Evolutionary conservation across 2,329 filamentous ascomycete genomes (phyloP).

Genomic region (Phaeoacremonium minimum): DNA sequence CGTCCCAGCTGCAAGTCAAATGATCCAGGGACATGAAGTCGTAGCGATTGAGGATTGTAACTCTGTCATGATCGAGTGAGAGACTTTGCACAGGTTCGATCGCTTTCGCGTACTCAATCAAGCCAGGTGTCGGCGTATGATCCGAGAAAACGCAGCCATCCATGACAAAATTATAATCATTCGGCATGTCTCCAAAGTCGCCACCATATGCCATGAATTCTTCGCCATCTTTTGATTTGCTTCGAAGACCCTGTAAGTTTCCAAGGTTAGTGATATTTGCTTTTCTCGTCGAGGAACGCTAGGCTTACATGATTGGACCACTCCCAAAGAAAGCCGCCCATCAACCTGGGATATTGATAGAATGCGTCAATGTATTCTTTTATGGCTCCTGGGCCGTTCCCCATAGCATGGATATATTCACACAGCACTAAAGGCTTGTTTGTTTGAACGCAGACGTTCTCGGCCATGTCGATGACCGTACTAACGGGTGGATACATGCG

Average conservation of each 20-base stretch:
- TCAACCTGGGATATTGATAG: constrained; percentile 52
- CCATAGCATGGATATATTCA: constrained; percentile 63
- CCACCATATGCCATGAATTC: constrained; percentile 55
- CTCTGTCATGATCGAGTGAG: constrained; percentile 18
- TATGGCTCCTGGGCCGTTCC: constrained; percentile 67
- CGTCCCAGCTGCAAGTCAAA: constrained; percentile 16
- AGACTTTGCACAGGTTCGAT: constrained; percentile 42
- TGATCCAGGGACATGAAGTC: constrained; percentile 27
- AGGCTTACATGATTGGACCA: constrained; percentile 54
- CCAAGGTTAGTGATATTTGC: no score
- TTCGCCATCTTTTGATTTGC: constrained; percentile 33
- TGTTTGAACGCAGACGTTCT: constrained; percentile 31
- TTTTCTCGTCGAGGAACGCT: background rate
- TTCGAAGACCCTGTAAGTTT: constrained; percentile 36
- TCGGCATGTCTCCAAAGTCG: constrained; percentile 57
- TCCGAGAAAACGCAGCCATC: constrained; percentile 45
- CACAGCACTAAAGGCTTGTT: constrained; percentile 56
- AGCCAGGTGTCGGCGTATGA: constrained; percentile 35
- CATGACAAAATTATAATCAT: constrained; percentile 56
- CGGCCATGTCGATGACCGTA: constrained; percentile 38
- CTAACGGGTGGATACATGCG: constrained; percentile 60
- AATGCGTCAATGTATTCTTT: constrained; percentile 65
- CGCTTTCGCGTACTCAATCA: constrained; percentile 40
- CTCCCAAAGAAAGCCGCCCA: constrained; percentile 65
- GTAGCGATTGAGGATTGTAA: constrained; percentile 32